phyloP scores from a whole-genome alignment of 306 rosid genomes.

The Nissolia schottii region DNA sequence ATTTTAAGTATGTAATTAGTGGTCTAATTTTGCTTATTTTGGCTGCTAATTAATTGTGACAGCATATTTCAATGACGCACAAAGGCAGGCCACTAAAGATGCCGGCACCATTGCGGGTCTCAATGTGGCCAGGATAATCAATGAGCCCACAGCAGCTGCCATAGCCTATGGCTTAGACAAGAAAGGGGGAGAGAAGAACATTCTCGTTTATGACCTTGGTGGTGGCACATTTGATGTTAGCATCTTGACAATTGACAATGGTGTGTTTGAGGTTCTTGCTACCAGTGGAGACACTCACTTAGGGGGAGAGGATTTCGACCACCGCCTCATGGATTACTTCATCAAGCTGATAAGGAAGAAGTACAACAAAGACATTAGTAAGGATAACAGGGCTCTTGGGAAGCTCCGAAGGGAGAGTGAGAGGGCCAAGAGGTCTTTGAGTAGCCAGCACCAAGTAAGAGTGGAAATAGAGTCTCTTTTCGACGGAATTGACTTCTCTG shows the following conservation, averaged over 20 bases:
- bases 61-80: conserved; percentile 62
- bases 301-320: conserved; percentile 70
- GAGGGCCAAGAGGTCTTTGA: conserved; percentile 56
- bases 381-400: conserved; percentile 48
- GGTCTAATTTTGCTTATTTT: not conserved
- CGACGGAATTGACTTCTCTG: conserved; percentile 49
- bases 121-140: conserved; percentile 45
- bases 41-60: not conserved
- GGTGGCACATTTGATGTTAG: conserved; percentile 71
- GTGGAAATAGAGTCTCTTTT: conserved; percentile 55
- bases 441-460: conserved; percentile 53
- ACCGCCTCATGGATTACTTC: conserved; percentile 53
- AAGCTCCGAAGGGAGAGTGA: conserved; percentile 56
- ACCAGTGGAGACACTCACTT: conserved; percentile 59
- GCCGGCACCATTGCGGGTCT: conserved; percentile 50
- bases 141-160: conserved; percentile 54
- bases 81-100: conserved; percentile 56
- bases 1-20: not conserved
- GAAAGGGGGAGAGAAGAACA: conserved; percentile 43
- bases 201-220: conserved; percentile 55
- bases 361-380: conserved; percentile 44
- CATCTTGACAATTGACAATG: conserved; percentile 53
- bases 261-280: conserved; percentile 52
- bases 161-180: conserved; percentile 53
- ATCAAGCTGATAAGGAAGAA: conserved; percentile 48